Evolutionary conservation across 768 basidiomycete genomes (phyloP).

Genomic region (Clitopilus passeckerianus): DNA sequence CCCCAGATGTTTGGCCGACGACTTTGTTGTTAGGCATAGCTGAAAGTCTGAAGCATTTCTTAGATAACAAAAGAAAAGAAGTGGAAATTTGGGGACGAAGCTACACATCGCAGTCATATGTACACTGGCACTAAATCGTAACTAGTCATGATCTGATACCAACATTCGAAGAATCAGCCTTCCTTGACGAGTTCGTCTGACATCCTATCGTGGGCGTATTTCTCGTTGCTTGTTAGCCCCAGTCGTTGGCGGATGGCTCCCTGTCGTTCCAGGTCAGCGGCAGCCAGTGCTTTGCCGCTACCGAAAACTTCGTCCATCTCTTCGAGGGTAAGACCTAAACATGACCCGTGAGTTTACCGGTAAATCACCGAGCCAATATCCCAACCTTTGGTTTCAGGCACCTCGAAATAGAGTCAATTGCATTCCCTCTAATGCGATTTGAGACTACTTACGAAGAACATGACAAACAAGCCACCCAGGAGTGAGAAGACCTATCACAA

Average conservation of each 20-base stretch:
- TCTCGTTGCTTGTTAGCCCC: slow-evolving; percentile 33
- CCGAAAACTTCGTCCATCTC: slow-evolving; percentile 81
- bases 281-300: slow-evolving; percentile 44
- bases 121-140: no score
- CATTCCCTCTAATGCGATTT: neutral
- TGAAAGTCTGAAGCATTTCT: no score
- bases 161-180: neutral
- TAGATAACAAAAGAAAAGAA: no score
- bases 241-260: slow-evolving; percentile 55
- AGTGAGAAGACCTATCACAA: slow-evolving; percentile 53
- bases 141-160: neutral
- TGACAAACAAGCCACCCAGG: slow-evolving; percentile 61
- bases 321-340: slow-evolving; percentile 53
- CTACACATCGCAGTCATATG: no score
- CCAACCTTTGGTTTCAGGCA: slow-evolving; percentile 69
- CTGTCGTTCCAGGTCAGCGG: slow-evolving; percentile 47
- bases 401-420: slow-evolving; percentile 23
- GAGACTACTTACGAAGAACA: slow-evolving; percentile 47
- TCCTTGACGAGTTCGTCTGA: neutral
- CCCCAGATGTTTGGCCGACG: no score
- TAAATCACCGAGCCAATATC: neutral
- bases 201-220: neutral
- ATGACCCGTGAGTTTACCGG: neutral
- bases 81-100: no score
- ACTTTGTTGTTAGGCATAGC: no score